Base-by-base conservation (phyloP, 2,329 filamentous ascomycete species). In the Blumeria graminis region DNA sequence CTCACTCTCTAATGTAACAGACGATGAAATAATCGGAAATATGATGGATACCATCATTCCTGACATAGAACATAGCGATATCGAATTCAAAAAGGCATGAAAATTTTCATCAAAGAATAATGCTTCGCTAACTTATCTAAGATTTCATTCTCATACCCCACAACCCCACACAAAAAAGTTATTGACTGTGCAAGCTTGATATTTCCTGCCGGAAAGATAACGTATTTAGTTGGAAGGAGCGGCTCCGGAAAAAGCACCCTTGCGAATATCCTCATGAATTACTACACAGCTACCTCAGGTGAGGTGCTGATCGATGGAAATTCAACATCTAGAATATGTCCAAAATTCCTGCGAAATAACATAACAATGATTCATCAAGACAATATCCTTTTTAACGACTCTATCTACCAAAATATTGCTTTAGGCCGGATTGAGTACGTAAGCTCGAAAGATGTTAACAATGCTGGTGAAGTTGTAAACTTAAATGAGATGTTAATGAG, bases 191-290 rank as follows among this genome's bases (percentile, higher is more conserved):
- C 77, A 0, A 80, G 74, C 0, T 75, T 95, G 59, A 76, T 74
- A 60, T 90, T 96, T 57, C 76, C 80, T 0, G 74, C 82, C 0
- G 82, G 84, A 0, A 73, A 84, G 59, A 79, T 82, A 3, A 86
- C 81, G 0, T 95, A 92, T 63, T 73, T 96, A 1, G 78, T 95
- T 54, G 92, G 90, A 0, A 77, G 76, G 63, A 94, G 87, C 63
- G 92, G 92, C 0, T 94, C 86, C 1, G 90, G 90, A 0, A 96
- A 96, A 67, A 94, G 87, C 62, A 96, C 90, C 0, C 65, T 96
- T 1, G 81, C 83, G 0, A 87, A 86, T 64, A 73, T 96, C 0
- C 72, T 96, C 0, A 73, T 88, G 55, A 78, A 81, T 11, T 84
- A 93, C 62, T 94, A 95, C 64, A 71, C 77, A 6, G 78, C 85